Base-by-base conservation (phyloP, 768 basidiomycete species). In the Boletus barrowsii region DNA sequence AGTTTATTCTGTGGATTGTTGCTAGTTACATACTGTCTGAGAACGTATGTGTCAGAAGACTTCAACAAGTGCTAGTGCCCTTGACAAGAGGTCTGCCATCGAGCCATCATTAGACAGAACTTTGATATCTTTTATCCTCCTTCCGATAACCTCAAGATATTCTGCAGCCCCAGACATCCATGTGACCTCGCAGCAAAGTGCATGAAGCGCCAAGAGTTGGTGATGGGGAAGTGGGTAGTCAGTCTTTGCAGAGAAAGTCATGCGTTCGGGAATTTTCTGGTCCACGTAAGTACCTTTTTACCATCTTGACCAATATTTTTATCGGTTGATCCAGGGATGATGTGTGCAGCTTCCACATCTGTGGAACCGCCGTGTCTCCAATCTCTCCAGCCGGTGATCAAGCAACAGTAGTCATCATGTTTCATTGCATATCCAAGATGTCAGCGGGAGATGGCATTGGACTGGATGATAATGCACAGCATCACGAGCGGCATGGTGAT, bases 81-180 rank as follows among this genome's bases (percentile, higher is more conserved):
- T 4, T 13, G 29, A 24, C 36, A 54, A 49, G n/a, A 49, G 20
- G n/a, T 49, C 30, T 26, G 8, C 47, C 18, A 1, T 18, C 4
- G 42, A 44, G 4, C 42, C 54, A 18, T 55, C 43, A 11, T 20
- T 41, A 14, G 49, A 49, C 2, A 55, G 15, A 11, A 51, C 43
- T 0, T 24, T n/a, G 2, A 33, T 30, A 17, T 49, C 17, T 41
- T 44, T 49, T 26, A 35, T 35, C 42, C 39, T 44, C 42, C 50
- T 48, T 26, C 56, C 54, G 4, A 58, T 24, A 14, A 49, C 54
- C 29, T 24, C 32, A n/a, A 56, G 24, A 11, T 55, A 44, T 15
- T 48, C 49, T 13, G 37, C 37, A 15, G 42, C 41, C 5, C 54
- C 54, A 15, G 57, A 58, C 49, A 51, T 51, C 54, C 54, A 55